Base-by-base conservation (phyloP, 805 yeast genomes). In the Suhomyces emberorum region DNA sequence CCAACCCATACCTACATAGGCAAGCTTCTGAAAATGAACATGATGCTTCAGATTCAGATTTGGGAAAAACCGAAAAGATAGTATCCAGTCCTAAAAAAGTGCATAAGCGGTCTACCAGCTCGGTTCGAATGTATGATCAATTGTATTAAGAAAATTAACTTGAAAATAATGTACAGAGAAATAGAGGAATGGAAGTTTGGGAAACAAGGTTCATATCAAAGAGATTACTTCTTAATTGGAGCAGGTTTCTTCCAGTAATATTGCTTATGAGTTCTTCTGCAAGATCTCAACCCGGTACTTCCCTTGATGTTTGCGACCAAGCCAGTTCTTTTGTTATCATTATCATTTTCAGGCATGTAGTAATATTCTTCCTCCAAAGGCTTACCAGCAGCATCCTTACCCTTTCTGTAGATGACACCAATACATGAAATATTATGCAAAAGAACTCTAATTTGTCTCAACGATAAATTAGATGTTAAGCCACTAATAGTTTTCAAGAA, bases 351-450 rank as follows among this genome's bases (percentile, higher is more conserved):
- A 3, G 88, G 80, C 39, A 81, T 79, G 55, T 93, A 93, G 59
- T 88, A 93, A 55, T 87, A 93, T 57, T 93, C 97, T 57, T 88
- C 95, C 47, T 91, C 98, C 43, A 93, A 69, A 3, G 85, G 86
- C 58, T 88, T 88, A 8, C 98, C 98, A 2, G 96, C 95, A 3
- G 98, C 97, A 61, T 93, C 98, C 58, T 88, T 89, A 32, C 97
- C 97, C 40, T 75, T 72, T 59, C 98, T 82, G 52, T 79, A 76
- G 42, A 93, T 89, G 8, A 84, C 83, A n/a, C 98, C 98, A 40
- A 91, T 74, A 51, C 91, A 83, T 4, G 60, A 50, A 25, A 78
- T 63, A 29, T 59, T 54, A 34, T 63, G 59, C 29, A 80, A 66
- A 6, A 77, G 52, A 14, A 55, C 55, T 30, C 76, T 66, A 10